These are phyloP conservation scores for Forsythia viridissima DNA, from an alignment of 257 asterid genomes.

Conservation along the genomic window DNA sequence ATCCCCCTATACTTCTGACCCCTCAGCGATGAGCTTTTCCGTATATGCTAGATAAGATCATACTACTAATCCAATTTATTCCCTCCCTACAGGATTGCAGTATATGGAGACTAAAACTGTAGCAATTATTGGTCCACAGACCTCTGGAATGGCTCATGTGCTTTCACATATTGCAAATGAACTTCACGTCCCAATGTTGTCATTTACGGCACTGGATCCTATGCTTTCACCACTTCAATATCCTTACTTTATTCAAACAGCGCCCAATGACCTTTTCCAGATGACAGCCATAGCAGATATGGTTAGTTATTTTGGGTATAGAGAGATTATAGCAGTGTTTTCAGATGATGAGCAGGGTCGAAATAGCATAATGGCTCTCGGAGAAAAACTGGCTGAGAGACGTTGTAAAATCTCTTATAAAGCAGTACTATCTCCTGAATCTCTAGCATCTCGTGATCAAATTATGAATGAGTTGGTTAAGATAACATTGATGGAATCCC, in stretches of 20 bases:
- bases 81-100: conserved; percentile 18
- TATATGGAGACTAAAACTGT: conserved; percentile 32
- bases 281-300: conserved; percentile 30
- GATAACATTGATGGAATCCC: conserved; percentile 22
- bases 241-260: conserved; percentile 33
- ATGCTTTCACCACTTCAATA: conserved; percentile 29
- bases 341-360: conserved; percentile 29
- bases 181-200: conserved; percentile 36
- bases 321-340: conserved; percentile 15
- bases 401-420: conserved; percentile 28
- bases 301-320: conserved; percentile 16
- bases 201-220: conserved; percentile 30
- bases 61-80: too few relatives aligned
- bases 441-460: conserved; percentile 12
- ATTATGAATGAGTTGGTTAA: conserved; percentile 22
- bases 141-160: conserved; percentile 30
- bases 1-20: too few relatives aligned
- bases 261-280: conserved; percentile 31
- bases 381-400: conserved; percentile 22
- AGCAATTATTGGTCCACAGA: conserved; percentile 33
- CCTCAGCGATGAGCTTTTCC: too few relatives aligned
- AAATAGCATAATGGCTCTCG: conserved; percentile 22
- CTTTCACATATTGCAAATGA: conserved; percentile 34
- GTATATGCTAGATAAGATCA: too few relatives aligned
- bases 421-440: conserved; percentile 28